Evolutionary conservation across 257 asterid genomes (phyloP).

Genomic region (Marsdenia floribunda): DNA sequence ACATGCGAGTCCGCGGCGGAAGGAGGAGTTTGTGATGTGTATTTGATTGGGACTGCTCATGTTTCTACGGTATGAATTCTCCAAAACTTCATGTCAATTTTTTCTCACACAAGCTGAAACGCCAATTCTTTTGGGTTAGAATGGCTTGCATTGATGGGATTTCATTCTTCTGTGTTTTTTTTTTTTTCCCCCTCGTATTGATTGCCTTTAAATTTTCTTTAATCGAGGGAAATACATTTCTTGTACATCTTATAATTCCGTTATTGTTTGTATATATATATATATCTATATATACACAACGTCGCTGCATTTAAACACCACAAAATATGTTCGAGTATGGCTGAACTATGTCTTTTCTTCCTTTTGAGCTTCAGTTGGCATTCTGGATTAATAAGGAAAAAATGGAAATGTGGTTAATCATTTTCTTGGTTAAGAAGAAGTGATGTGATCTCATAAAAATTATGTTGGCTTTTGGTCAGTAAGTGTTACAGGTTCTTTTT

Average conservation of each 20-base stretch:
- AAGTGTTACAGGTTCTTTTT: neutral
- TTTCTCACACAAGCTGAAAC: neutral
- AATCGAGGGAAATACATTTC: neutral
- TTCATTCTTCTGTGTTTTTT: neutral
- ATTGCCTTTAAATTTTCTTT: neutral
- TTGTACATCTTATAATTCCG: neutral
- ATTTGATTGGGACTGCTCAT: constrained; percentile 86
- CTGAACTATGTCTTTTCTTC: neutral
- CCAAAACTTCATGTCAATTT: neutral
- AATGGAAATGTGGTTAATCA: neutral
- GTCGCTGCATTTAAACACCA: neutral
- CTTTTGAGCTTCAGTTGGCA: neutral
- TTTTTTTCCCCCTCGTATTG: neutral
- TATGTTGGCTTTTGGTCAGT: neutral
- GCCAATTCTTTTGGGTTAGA: neutral
- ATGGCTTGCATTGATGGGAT: neutral
- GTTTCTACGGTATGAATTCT: constrained; percentile 58
- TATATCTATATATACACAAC: no score
- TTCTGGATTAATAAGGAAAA: neutral
- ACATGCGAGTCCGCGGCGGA: constrained; percentile 70
- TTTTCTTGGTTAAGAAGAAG: neutral
- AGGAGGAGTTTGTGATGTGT: constrained; percentile 78
- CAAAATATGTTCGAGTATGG: neutral
- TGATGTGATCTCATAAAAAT: neutral
- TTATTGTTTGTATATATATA: neutral